Evolutionary conservation across 768 basidiomycete genomes (phyloP).

Genomic region (Lentinula sp.): DNA sequence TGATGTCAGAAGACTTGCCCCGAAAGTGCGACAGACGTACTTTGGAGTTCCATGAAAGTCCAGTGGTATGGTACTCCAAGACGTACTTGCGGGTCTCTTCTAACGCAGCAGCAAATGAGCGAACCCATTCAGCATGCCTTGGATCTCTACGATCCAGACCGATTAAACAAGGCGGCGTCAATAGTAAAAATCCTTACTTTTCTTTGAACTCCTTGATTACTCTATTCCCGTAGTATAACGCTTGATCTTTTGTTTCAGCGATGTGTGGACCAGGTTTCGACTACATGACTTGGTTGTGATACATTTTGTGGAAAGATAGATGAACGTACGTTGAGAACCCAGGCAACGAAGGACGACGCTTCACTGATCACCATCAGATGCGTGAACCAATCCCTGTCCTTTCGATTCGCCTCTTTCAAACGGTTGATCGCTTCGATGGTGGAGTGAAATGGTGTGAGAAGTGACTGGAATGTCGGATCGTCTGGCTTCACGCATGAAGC

Average conservation of each 20-base stretch:
- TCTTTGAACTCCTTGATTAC: conserved; percentile 92
- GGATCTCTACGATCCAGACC: conserved; percentile 52
- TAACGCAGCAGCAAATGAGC: conserved; percentile 58
- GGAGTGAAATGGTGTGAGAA: conserved; percentile 65
- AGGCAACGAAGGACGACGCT: conserved; percentile 75
- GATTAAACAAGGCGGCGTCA: background rate
- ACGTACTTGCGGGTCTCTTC: conserved; percentile 82
- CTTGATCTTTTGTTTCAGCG: conserved; percentile 79
- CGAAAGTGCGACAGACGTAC: conserved; percentile 27
- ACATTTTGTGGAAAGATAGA: background rate
- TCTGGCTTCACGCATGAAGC: conserved; percentile 79
- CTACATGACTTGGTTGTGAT: conserved; percentile 29
- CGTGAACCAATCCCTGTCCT: conserved; percentile 76
- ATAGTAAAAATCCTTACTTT: conserved; percentile 48
- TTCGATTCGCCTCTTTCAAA: conserved; percentile 74
- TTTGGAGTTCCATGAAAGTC: conserved; percentile 83
- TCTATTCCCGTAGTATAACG: conserved; percentile 83
- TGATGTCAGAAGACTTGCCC: background rate
- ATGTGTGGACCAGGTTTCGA: conserved; percentile 78
- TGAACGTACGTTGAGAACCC: conserved; percentile 75
- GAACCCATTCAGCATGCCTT: conserved; percentile 87
- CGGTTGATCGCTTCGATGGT: conserved; percentile 74
- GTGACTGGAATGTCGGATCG: conserved; percentile 42
- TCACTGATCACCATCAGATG: conserved; percentile 82
- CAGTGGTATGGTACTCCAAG: conserved; percentile 79